Evolutionary conservation across 1,139 yeast genomes (phyloP).

Genomic region (Meyerozyma carpophila): DNA sequence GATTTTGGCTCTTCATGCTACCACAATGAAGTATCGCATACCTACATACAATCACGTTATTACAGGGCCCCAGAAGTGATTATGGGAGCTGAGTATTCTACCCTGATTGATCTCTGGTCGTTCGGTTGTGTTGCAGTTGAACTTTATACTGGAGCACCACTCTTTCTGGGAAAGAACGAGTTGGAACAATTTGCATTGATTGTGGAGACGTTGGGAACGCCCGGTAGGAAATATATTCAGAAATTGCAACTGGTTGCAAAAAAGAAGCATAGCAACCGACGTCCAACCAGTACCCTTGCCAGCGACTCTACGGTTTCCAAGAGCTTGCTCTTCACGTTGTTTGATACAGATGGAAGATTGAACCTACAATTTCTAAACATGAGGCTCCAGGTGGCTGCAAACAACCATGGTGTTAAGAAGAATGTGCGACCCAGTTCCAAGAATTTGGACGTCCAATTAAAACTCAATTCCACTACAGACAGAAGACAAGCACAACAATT

Average conservation of each 20-base stretch:
- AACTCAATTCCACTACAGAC: constrained; percentile 9
- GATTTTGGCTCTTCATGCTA: constrained; percentile 64
- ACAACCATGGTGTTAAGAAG: background rate
- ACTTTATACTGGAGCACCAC: constrained; percentile 58
- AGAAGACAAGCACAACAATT: constrained; percentile 12
- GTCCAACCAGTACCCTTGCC: constrained; percentile 20
- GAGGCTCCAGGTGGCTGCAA: constrained; percentile 7
- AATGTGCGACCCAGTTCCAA: constrained; percentile 1
- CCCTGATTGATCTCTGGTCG: constrained; percentile 78
- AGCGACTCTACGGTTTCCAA: constrained; percentile 14
- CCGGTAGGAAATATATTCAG: constrained; percentile 31
- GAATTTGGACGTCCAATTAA: constrained; percentile 6
- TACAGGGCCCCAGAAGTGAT: constrained; percentile 78
- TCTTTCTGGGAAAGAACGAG: constrained; percentile 69
- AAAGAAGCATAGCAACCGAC: constrained; percentile 18
- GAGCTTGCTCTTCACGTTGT: constrained; percentile 22
- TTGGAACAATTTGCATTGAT: constrained; percentile 57
- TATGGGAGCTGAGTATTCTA: constrained; percentile 68
- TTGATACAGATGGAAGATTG: constrained; percentile 9
- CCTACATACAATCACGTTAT: constrained; percentile 61
- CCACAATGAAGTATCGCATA: constrained; percentile 40
- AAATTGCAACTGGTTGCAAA: constrained; percentile 17
- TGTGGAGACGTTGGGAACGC: constrained; percentile 60
- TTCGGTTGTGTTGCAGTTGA: constrained; percentile 68
- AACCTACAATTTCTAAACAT: constrained; percentile 8